These are phyloP conservation scores for Pythium periplocum DNA, from an alignment of 352 stramenopile genomes.

Conservation along the genomic window DNA sequence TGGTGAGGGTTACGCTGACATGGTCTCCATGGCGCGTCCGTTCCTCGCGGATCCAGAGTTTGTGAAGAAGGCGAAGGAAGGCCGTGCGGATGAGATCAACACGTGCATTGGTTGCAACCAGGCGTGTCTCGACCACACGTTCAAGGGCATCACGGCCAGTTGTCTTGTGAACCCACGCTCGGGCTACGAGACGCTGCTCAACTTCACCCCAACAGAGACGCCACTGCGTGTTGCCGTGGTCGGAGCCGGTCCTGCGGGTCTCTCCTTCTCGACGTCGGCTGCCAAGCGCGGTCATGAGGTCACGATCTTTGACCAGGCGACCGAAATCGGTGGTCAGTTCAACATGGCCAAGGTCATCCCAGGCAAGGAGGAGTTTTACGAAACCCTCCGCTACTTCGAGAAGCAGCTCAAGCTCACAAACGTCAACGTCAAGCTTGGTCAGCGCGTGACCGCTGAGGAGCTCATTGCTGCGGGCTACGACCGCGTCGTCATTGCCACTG, in stretches of 20 bases:
- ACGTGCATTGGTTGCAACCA: constrained; percentile 97
- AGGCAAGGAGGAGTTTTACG: constrained; percentile 97
- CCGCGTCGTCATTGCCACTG: constrained; percentile 95
- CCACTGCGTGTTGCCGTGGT: constrained; percentile 82
- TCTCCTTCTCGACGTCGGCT: constrained; percentile 87
- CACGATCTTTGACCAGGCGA: constrained; percentile 90
- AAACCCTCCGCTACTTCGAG: constrained; percentile 95
- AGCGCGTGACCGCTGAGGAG: constrained; percentile 43
- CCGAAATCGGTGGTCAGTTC: constrained; percentile 92
- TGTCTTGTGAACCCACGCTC: constrained; percentile 96
- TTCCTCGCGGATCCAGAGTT: constrained; percentile 96
- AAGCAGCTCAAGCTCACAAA: constrained; percentile 81
- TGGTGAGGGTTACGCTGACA: constrained; percentile 68
- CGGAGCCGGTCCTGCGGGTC: constrained; percentile 91
- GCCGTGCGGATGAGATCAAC: constrained; percentile 93
- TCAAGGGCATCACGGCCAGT: constrained; percentile 91
- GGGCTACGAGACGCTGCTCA: constrained; percentile 93
- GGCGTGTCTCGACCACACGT: constrained; percentile 97
- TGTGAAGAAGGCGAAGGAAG: constrained; percentile 89
- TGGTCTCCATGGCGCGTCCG: constrained; percentile 87
- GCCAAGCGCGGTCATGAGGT: constrained; percentile 90
- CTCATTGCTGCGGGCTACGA: constrained; percentile 66
- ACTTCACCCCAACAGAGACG: constrained; percentile 43
- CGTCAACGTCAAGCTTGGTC: constrained; percentile 78
- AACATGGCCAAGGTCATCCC: constrained; percentile 97